Conservation (phyloP, 2,329 filamentous ascomycete genomes). For the Aspergillus novoparasiticus region DNA sequence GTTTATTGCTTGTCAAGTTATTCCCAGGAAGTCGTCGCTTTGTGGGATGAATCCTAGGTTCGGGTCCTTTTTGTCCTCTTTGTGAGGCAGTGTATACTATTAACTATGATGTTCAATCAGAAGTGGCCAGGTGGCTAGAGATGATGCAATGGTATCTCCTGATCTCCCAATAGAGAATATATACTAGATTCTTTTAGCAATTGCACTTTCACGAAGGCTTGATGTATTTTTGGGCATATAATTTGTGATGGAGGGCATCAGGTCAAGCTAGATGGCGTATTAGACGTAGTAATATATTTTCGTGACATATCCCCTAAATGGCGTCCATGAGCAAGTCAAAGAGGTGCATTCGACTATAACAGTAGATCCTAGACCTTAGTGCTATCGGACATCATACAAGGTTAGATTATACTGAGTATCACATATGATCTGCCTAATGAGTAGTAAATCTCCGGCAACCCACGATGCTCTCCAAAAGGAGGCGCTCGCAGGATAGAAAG, state of each 20-base stretch:
- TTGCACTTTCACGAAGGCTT: not conserved
- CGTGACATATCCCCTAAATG: not conserved
- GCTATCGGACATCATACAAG: not conserved
- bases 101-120: not conserved
- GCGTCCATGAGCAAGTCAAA: not conserved
- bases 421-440: not conserved
- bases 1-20: not conserved
- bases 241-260: not conserved
- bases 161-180: not conserved
- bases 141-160: not conserved
- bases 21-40: not conserved
- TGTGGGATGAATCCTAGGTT: not conserved
- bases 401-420: not conserved
- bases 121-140: not conserved
- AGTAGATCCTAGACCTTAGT: not conserved
- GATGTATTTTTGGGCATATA: not conserved
- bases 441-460: no score
- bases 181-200: not conserved
- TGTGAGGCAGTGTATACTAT: not conserved
- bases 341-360: not conserved
- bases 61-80: not conserved
- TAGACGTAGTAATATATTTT: not conserved
- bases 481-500: not conserved
- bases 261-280: not conserved
- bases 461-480: not conserved